These are phyloP conservation scores for Monosporascus sp. DNA, from an alignment of 2,329 filamentous ascomycete species.

Conservation along the genomic window DNA sequence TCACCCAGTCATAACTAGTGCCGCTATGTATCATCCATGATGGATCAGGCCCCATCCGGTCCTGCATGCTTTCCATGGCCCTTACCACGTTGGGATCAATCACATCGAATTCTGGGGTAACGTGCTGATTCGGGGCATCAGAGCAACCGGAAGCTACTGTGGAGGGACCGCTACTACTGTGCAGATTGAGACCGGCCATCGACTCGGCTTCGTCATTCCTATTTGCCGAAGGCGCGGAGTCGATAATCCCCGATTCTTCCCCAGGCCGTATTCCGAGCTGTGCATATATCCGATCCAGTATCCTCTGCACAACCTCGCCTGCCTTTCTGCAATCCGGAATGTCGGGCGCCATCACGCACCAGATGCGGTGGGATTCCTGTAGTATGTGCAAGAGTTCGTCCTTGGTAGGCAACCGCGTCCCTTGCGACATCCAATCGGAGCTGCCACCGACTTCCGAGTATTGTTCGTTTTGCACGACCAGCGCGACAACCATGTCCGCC, in stretches of 20 bases:
- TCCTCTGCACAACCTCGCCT: slow-evolving; percentile 38
- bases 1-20: slow-evolving; percentile 22
- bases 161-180: slow-evolving; percentile 3
- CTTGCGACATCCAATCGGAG: slow-evolving; percentile 30
- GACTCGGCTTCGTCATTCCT: slow-evolving; percentile 7
- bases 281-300: slow-evolving; percentile 37
- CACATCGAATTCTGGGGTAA: slow-evolving; percentile 12
- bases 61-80: slow-evolving; percentile 4
- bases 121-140: slow-evolving; percentile 6
- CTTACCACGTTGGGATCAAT: slow-evolving; percentile 5
- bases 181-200: slow-evolving; percentile 15
- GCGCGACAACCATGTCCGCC: slow-evolving; percentile 55
- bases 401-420: slow-evolving; percentile 29
- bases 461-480: slow-evolving; percentile 41
- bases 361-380: slow-evolving; percentile 38
- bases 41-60: slow-evolving; percentile 7
- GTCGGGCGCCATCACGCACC: slow-evolving; percentile 34
- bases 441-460: slow-evolving; percentile 32
- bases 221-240: neutral
- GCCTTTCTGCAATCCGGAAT: slow-evolving; percentile 41
- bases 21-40: slow-evolving; percentile 20
- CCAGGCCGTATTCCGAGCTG: slow-evolving; percentile 12
- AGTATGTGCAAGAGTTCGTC: slow-evolving; percentile 36
- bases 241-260: slow-evolving; percentile 1
- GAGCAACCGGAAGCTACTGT: slow-evolving; percentile 6